phyloP scores from a whole-genome alignment of 108 stramenopile species.

The Stephanodiscus triporus region DNA sequence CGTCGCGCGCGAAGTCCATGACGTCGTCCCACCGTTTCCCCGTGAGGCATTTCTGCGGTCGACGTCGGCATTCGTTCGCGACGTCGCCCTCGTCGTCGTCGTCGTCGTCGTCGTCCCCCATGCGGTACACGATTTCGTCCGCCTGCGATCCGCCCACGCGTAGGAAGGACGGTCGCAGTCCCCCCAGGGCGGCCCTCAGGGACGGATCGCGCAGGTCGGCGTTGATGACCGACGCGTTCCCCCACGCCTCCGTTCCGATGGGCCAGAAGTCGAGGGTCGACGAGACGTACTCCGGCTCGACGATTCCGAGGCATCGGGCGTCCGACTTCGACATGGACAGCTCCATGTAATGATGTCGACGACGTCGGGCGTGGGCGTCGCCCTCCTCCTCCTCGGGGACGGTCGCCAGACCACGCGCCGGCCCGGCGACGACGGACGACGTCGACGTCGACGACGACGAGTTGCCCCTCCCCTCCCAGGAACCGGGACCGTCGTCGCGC shows the following conservation, averaged over 20 bases:
- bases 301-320: constrained; percentile 11
- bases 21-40: constrained; percentile 31
- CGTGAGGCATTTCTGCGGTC: constrained; percentile 29
- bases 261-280: constrained; percentile 43
- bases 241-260: constrained; percentile 18
- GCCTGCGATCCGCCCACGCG: constrained; percentile 45
- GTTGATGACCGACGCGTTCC: constrained; percentile 29
- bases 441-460: too few species aligned
- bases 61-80: constrained; percentile 2
- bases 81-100: background rate
- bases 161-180: constrained; percentile 25
- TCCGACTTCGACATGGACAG: background rate
- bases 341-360: background rate
- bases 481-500: too few species aligned
- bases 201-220: constrained; percentile 27
- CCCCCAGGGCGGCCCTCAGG: constrained; percentile 12
- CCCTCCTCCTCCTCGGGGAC: too few species aligned
- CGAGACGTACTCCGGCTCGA: constrained; percentile 34
- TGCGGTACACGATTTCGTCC: constrained; percentile 26
- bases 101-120: constrained; percentile 2
- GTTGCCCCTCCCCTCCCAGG: too few species aligned
- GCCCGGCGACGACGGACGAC: too few species aligned
- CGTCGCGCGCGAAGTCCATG: constrained; percentile 23
- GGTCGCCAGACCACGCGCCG: too few species aligned
- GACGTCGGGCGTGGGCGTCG: background rate